Evolutionary conservation across 495 filamentous ascomycete species (phyloP).

Genomic region (Podospora australis): DNA sequence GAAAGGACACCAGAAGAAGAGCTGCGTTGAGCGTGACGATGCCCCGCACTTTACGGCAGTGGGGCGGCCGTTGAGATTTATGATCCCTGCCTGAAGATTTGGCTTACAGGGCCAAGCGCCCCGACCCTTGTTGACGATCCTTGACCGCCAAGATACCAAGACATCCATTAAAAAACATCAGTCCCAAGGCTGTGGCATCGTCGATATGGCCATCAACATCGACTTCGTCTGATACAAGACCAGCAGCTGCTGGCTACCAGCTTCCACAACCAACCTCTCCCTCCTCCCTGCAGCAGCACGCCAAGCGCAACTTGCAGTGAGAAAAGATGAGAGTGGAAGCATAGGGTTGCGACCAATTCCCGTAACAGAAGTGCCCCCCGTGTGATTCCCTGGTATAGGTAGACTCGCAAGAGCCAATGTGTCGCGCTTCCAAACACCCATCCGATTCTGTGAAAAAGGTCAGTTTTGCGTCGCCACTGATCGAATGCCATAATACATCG

Average conservation of each 20-base stretch:
- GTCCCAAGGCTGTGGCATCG: no score
- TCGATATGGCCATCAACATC: not conserved
- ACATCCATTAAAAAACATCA: no score
- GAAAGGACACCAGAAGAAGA: no score
- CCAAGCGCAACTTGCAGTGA: constrained; percentile 37
- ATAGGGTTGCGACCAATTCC: not conserved
- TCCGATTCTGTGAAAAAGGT: constrained; percentile 4
- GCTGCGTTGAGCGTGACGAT: no score
- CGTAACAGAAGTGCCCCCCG: not conserved
- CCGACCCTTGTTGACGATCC: not conserved
- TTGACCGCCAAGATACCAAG: not conserved
- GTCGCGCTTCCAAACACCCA: no score
- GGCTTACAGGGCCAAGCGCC: not conserved
- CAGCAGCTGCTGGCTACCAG: no score
- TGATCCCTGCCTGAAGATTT: not conserved
- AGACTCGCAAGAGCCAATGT: constrained; percentile 2
- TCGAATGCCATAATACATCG: no score
- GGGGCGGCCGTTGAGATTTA: not conserved
- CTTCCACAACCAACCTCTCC: not conserved
- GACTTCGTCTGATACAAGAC: not conserved
- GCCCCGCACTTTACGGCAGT: not conserved
- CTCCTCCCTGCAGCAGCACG: constrained; percentile 38
- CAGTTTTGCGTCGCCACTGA: constrained; percentile 2
- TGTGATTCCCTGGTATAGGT: not conserved
- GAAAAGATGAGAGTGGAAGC: constrained; percentile 29